Percentiles rank a stretch among this genome's conserved stretches.
Conservation (phyloP, 306 rosid genomes). For the Rosa rugosa region DNA sequence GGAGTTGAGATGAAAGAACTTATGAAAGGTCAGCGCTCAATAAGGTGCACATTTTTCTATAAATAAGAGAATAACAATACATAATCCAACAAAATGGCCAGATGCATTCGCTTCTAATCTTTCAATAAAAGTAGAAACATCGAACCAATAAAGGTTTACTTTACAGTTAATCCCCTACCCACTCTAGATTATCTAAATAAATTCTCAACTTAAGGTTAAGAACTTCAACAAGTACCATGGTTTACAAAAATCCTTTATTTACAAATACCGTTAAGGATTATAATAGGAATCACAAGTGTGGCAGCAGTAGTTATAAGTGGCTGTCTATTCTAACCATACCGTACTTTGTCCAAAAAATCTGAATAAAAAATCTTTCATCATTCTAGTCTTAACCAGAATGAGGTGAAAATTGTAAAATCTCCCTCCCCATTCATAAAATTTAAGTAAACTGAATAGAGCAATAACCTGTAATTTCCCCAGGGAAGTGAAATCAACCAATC, state of each 20-base stretch:
- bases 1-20: conserved; percentile 1
- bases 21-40: background rate
- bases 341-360: background rate
- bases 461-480: conserved; percentile 93
- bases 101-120: background rate
- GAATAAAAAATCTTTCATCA: background rate
- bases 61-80: background rate
- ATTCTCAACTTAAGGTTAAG: background rate
- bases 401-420: background rate
- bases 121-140: background rate
- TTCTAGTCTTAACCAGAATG: background rate
- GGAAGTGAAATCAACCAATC: conserved; percentile 98
- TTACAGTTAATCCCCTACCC: background rate
- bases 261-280: background rate
- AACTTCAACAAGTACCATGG: background rate
- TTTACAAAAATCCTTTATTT: background rate
- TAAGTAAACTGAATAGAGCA: conserved; percentile 10
- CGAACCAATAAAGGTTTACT: background rate
- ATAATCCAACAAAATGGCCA: background rate
- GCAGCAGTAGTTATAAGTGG: background rate
- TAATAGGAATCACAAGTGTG: background rate
- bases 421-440: background rate
- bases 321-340: background rate
- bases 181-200: background rate
- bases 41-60: background rate